Percentiles rank a stretch among this genome's conserved stretches.
phyloP scores from a whole-genome alignment of 805 yeast species.

The Candida hungchunana region DNA sequence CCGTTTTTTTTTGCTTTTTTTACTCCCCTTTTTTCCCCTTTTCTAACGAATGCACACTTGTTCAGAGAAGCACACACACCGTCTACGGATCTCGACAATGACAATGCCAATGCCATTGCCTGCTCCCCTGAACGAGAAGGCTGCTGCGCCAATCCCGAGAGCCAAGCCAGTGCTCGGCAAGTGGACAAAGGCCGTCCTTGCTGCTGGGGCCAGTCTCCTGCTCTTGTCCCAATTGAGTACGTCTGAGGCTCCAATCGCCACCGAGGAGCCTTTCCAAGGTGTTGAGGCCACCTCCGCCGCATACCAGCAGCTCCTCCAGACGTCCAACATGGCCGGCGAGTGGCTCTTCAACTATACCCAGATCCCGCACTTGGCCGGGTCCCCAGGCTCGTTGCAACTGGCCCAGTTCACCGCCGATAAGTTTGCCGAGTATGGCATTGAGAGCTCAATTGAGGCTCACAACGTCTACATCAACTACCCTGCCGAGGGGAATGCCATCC shows the following conservation, averaged over 20 bases:
- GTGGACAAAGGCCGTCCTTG: constrained; percentile 1
- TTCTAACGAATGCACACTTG: constrained; percentile 1
- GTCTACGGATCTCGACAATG: constrained; percentile 1
- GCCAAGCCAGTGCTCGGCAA: not conserved
- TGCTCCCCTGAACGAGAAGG: too few species aligned
- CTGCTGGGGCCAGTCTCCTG: constrained; percentile 3
- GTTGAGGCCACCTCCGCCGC: constrained; percentile 9
- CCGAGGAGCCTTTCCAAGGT: constrained; percentile 1
- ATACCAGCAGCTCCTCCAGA: constrained; percentile 25
- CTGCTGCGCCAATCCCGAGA: not conserved
- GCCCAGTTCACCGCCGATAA: constrained; percentile 57
- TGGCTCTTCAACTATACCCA: constrained; percentile 53
- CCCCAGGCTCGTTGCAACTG: constrained; percentile 35
- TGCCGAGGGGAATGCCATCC: constrained; percentile 42
- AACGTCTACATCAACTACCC: constrained; percentile 67
- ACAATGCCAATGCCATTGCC: too few species aligned
- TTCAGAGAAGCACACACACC: constrained; percentile 6
- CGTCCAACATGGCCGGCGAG: constrained; percentile 38
- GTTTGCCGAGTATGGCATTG: constrained; percentile 57
- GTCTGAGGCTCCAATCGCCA: too few species aligned
- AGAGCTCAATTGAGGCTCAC: constrained; percentile 48
- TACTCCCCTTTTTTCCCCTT: too few species aligned
- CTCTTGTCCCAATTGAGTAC: constrained; percentile 1
- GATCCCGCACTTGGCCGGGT: constrained; percentile 57
- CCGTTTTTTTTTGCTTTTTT: too few species aligned